Conservation (phyloP, 2,329 filamentous ascomycete genomes). For the Rhinocladiella similis region DNA sequence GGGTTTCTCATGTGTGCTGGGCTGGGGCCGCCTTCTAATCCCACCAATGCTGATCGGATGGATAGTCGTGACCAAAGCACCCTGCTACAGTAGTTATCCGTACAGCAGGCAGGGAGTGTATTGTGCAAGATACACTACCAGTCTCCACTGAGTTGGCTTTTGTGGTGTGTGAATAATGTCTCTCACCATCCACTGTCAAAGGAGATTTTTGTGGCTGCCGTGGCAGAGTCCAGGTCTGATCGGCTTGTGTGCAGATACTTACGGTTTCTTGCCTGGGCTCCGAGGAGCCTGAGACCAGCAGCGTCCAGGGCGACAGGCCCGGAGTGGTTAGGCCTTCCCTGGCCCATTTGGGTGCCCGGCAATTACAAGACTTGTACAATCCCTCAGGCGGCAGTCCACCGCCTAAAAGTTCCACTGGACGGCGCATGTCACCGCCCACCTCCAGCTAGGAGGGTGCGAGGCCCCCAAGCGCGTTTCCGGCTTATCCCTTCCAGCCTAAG, state of each 20-base stretch:
- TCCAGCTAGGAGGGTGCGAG: background rate
- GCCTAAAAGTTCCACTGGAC: background rate
- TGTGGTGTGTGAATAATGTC: no score
- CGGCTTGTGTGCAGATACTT: background rate
- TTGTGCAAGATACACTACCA: background rate
- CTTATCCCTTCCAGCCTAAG: background rate
- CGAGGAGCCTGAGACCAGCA: background rate
- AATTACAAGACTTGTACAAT: no score
- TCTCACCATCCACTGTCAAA: no score
- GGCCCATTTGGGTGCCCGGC: background rate
- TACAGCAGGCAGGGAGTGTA: no score
- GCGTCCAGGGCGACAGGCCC: background rate
- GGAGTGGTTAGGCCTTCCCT: background rate
- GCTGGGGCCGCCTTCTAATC: background rate
- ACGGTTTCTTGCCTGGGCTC: background rate
- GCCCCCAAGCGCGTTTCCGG: background rate
- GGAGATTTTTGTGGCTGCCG: no score
- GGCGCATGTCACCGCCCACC: background rate
- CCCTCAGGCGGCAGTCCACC: background rate
- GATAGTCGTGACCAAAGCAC: background rate
- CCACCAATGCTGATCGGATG: background rate
- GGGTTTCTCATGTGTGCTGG: background rate
- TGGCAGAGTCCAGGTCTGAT: background rate
- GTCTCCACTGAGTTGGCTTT: background rate
- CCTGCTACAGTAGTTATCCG: no score